Base-by-base conservation (phyloP, 305 asterid species). In the Solanum hybrid region DNA sequence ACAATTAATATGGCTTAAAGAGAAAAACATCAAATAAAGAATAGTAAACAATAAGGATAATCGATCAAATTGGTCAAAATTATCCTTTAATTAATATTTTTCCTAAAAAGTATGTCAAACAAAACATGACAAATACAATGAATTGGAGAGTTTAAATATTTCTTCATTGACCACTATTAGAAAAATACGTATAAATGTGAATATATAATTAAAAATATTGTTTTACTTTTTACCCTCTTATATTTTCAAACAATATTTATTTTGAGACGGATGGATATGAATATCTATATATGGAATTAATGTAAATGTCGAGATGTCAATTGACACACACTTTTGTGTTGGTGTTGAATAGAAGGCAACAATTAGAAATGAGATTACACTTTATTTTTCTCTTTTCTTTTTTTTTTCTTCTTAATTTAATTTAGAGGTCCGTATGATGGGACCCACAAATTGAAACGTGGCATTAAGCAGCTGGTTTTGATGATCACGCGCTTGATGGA, bases 291-390 rank as follows among this genome's bases (percentile, higher is more conserved):
- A 89, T 79, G 91, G 71, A 91, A 89, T 85, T 91, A 32, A 20
- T 34, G 42, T n/a, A 32, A 36, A 32, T 31, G 81, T 22, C 8
- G 81, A 91, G 95, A 94, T 92, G 94, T 92, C 91, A 89, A 90
- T 91, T 93, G 92, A 91, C 91, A 90, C 38, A 91, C 93, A 73
- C 82, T 89, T 86, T 46, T 60, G 89, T 81, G 91, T 88, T 91
- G 90, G 95, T 93, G 91, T 87, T 4, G 82, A 86, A 66, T 69
- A 64, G 82, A 85, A 85, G 87, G 75, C 87, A 85, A 56, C 76
- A 31, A 35, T 69, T 69, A 4, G 64, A 36, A 66, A 86, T 35
- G 80, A n/a, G 89, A 24, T 46, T 79, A 31, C 29, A 46, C 69
- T 56, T 29, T 20, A 4, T 29, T 3, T 40, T n/a, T n/a, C 31